phyloP scores from a whole-genome alignment of 495 filamentous ascomycete genomes.

The Tetracladium setigerum region DNA sequence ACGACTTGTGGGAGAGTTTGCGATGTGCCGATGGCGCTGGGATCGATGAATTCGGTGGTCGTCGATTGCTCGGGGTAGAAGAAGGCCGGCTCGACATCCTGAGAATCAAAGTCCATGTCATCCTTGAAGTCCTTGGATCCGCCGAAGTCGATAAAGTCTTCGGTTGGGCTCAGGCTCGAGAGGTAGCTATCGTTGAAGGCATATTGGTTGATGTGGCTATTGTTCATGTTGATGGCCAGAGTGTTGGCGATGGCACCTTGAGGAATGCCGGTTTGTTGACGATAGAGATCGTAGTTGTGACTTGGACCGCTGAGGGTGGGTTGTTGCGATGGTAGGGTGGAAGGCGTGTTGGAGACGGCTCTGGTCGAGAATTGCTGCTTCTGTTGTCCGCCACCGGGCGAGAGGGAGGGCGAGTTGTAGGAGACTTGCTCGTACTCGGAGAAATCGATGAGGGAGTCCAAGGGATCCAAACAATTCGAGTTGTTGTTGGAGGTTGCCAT shows the following conservation, averaged over 20 bases:
- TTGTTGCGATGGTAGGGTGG: constrained; percentile 33
- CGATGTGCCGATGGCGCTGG: constrained; percentile 55
- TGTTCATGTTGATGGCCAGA: constrained; percentile 55
- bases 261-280: constrained; percentile 85
- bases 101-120: constrained; percentile 56
- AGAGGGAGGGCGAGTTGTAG: constrained; percentile 40
- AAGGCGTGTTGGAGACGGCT: constrained; percentile 25
- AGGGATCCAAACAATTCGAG: constrained; percentile 24
- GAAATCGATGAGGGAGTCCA: constrained; percentile 38
- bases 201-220: constrained; percentile 44
- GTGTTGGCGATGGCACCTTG: constrained; percentile 67
- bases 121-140: constrained; percentile 38
- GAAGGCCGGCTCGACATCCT: constrained; percentile 38
- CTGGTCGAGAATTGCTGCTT: constrained; percentile 21
- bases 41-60: constrained; percentile 54
- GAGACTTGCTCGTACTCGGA: constrained; percentile 35
- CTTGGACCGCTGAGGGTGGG: constrained; percentile 69
- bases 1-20: constrained; percentile 28
- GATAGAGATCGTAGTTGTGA: constrained; percentile 86
- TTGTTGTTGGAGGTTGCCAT: constrained; percentile 24
- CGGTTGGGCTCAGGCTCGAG: constrained; percentile 36
- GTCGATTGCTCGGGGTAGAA: constrained; percentile 30
- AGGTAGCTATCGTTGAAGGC: constrained; percentile 45
- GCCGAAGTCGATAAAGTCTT: constrained; percentile 53
- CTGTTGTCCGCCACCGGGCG: constrained; percentile 32